These are phyloP conservation scores for Annulohypoxylon nitens DNA, from an alignment of 495 filamentous ascomycete species.

Conservation along the genomic window DNA sequence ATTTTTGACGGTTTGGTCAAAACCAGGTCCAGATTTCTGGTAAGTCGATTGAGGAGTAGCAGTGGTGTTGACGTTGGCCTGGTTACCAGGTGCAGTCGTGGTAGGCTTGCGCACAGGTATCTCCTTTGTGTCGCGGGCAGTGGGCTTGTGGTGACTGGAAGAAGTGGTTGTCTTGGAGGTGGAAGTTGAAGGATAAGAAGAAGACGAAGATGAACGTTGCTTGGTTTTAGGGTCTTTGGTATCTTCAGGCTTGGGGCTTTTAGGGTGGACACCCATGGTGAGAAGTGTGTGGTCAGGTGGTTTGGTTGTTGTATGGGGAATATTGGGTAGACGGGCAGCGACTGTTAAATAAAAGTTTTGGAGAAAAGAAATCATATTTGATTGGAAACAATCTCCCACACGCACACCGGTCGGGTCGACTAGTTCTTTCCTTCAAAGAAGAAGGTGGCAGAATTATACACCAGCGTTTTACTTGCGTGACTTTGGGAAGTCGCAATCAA, in stretches of 20 bases:
- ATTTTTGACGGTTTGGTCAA: conserved; percentile 44
- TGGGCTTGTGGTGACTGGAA: not conserved
- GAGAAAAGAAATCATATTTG: conserved; percentile 24
- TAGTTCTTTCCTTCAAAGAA: conserved; percentile 16
- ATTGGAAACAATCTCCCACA: conserved; percentile 27
- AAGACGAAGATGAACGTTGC: conserved; percentile 2
- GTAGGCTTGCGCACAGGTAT: conserved; percentile 11
- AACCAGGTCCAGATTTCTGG: conserved; percentile 35
- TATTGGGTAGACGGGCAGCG: not conserved
- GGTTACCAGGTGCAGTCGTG: conserved; percentile 2
- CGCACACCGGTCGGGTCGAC: conserved; percentile 1
- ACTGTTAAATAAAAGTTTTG: not conserved
- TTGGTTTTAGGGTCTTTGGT: conserved; percentile 7
- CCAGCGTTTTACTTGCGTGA: not conserved
- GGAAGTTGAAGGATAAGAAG: not conserved
- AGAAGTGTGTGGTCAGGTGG: conserved; percentile 12
- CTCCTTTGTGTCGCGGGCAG: not conserved
- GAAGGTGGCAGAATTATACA: not conserved
- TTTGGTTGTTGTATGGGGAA: not conserved
- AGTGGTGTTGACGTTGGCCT: not conserved
- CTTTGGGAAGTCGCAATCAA: not conserved
- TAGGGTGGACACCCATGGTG: conserved; percentile 7
- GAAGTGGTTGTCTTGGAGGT: not conserved
- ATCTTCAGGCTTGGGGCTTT: conserved; percentile 8
- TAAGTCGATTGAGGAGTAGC: conserved; percentile 11